Conservation (phyloP, 495 filamentous ascomycete genomes). For the Trichodelitschia bisporula region DNA sequence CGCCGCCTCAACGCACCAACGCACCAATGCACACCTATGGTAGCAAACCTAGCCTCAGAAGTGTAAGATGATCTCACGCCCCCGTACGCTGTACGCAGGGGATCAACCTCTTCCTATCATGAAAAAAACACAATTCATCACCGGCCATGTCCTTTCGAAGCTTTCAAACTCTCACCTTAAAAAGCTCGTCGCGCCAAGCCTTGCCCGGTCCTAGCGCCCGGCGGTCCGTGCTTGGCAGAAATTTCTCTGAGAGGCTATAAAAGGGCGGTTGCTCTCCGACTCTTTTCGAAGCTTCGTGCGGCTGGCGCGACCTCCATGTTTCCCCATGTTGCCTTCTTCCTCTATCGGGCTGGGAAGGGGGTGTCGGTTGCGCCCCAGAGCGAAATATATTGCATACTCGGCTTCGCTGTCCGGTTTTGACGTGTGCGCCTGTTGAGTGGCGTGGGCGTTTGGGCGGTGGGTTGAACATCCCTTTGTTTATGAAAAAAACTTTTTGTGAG, state of each 20-base stretch:
- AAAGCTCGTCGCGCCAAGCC: not conserved
- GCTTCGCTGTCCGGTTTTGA: no score
- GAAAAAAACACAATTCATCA: not conserved
- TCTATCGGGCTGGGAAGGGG: conserved; percentile 25
- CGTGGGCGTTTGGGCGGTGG: conserved; percentile 14
- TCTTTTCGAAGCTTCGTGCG: conserved; percentile 44
- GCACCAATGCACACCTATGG: no score
- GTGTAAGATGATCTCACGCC: no score
- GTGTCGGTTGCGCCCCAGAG: conserved; percentile 39
- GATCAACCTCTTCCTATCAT: conserved; percentile 43
- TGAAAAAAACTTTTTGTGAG: not conserved
- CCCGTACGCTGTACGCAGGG: no score
- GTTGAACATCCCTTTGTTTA: conserved; percentile 7
- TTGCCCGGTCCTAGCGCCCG: not conserved
- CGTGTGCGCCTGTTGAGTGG: conserved; percentile 4
- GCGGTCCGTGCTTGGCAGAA: not conserved
- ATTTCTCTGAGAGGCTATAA: not conserved
- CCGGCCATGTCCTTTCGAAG: no score
- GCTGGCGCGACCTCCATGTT: conserved; percentile 33
- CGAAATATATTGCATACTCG: conserved; percentile 30
- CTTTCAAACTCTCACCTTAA: no score
- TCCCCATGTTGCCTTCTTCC: conserved; percentile 21
- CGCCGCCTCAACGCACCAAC: no score
- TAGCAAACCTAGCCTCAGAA: no score
- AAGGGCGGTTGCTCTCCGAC: conserved; percentile 18